Base-by-base conservation (phyloP, 176 grass and related monocot genomes). In the Guadua angustifolia region DNA sequence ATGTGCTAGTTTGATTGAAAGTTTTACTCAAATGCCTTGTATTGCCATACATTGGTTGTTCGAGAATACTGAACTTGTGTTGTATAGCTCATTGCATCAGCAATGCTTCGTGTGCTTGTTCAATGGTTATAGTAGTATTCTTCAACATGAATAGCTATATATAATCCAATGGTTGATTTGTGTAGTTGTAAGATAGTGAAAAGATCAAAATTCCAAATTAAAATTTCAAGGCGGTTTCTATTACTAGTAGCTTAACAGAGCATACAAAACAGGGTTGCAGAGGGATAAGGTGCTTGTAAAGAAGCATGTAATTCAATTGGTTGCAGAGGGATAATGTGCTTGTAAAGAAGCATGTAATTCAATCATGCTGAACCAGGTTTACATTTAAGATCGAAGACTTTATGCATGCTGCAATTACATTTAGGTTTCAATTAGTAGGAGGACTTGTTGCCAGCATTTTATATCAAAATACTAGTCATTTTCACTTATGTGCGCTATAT, bases 61-160 rank as follows among this genome's bases (percentile, higher is more conserved):
- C 9, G 56, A 59, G n/a, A 59, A 24, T 12, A 4, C 56, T 24
- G 3, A 0, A 11, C n/a, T 59, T 71, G 7, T 81, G 52, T 50
- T 45, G 15, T 40, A 17, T 40, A 1, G 13, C 43, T 53, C 13
- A 24, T 72, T 64, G 16, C 33, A 62, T 59, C 59, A 43, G 18
- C 45, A 52, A 64, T 33, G 15, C 4, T 67, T 69, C 36, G 11
- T 84, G 21, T 38, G 61, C 69, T 74, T 5, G 2, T 24, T 33
- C 24, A 67, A 43, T 66, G 32, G 47, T 66, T 44, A 15, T 9
- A 67, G 49, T 57, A 68, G 33, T 76, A 87, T 78, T 49, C 36
- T 46, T 72, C 5, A 72, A 78, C 7, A 78, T 66, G 21, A 35
- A 33, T 69, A 57, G 39, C 38, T 36, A 61, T 55, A 78, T 29